Base-by-base conservation (phyloP, 116 monocot genomes). In the Zostera marina region DNA sequence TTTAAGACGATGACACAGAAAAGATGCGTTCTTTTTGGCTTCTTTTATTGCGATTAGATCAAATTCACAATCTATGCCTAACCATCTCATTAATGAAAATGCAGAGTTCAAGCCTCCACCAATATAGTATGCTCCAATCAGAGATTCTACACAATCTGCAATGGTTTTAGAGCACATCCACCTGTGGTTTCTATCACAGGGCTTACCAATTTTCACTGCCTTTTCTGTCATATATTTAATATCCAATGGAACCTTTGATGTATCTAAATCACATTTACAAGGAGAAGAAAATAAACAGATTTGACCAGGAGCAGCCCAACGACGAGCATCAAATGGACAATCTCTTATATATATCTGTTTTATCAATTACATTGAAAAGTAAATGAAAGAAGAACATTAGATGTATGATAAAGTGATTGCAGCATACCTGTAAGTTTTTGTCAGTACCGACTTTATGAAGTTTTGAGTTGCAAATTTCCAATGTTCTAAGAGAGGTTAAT, bases 101-200 rank as follows among this genome's bases (percentile, higher is more conserved):
- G 94, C 64, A 38, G 77, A 84, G 41, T 9, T 47, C 38, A 88
- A 64, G 22, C 94, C 94, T 60, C 85, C 85, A 52, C 81, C 79
- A 41, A 79, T 69, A 66, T 77, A 88, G 39, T 94, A 88, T 58
- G 94, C 85, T 16, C 94, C 94, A 45, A 88, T 84, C 7, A 94
- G 60, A 58, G 94, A 84, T 72, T 94, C 88, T 25, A 85, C 84
- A 63, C 88, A 88, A 69, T 94, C 94, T 24, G 94, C 72, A 52
- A 94, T 72, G 22, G 85, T 88, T 66, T 94, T 94, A 13, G 88
- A 84, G 58, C 88, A 84, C 26, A 94, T 73, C 93, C 93, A 93
- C 16, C 88, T 73, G 62, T 93, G 93, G 22, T 88, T 88, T 56
- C 47, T 68, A 49, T 93, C 93, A 66, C 93, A 93, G 47, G 81